Conservation (phyloP, 2,329 filamentous ascomycete genomes). For the Colletotrichum theobromicola region DNA sequence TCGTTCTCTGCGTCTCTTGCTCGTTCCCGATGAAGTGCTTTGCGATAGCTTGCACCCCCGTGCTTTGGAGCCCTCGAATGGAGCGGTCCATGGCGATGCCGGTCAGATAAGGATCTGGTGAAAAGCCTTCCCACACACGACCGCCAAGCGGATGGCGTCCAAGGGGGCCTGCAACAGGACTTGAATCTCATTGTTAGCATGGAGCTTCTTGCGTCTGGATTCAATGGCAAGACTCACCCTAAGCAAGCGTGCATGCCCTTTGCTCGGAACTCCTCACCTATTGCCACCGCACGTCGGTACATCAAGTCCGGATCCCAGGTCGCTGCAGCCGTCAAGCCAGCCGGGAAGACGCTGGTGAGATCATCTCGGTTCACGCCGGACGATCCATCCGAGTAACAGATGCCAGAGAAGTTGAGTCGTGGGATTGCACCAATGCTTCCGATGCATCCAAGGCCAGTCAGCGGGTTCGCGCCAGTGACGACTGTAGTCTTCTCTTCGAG, state of each 20-base stretch:
- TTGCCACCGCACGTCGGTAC: constrained; percentile 69
- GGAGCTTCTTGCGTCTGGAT: neutral
- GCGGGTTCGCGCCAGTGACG: constrained; percentile 62
- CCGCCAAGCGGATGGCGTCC: constrained; percentile 77
- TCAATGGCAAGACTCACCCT: constrained; percentile 40
- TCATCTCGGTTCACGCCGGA: constrained; percentile 64
- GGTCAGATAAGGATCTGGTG: constrained; percentile 76
- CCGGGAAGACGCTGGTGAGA: constrained; percentile 67
- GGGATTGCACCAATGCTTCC: constrained; percentile 70
- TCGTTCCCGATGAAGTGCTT: constrained; percentile 73
- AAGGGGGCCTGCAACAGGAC: constrained; percentile 75
- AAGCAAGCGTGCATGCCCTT: constrained; percentile 80
- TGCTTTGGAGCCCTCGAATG: constrained; percentile 59
- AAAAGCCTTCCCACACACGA: constrained; percentile 86
- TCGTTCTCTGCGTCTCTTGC: constrained; percentile 64
- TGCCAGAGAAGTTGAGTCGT: constrained; percentile 68
- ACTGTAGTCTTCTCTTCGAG: constrained; percentile 79
- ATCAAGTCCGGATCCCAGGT: constrained; percentile 83
- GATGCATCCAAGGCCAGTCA: constrained; percentile 74
- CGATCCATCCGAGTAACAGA: constrained; percentile 83
- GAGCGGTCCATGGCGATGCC: constrained; percentile 68
- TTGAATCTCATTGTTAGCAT: neutral
- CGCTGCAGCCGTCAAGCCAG: constrained; percentile 77
- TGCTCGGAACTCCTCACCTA: constrained; percentile 72
- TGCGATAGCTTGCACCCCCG: constrained; percentile 41